A percentile compares a stretch with the other conserved stretches of the same genome.
Conservation (phyloP, 228 moss, liverwort and hornwort genomes). For the Sphagnum fallax region DNA sequence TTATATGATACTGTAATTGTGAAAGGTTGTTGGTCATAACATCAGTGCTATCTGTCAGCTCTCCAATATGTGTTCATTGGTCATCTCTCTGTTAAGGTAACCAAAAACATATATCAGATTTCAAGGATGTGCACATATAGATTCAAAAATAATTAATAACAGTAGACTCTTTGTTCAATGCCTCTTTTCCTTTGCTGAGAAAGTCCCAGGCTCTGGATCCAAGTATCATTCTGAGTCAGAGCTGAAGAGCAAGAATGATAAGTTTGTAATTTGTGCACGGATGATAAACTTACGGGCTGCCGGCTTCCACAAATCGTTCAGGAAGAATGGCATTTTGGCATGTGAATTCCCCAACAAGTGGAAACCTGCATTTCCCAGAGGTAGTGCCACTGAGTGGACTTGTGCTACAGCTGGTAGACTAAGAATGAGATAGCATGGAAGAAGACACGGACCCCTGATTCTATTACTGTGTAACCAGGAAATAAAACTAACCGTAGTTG, state of each 20-base stretch:
- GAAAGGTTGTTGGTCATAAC: too few species aligned
- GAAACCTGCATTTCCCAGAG: slow-evolving; percentile 49
- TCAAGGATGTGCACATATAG: too few species aligned
- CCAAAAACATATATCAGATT: too few species aligned
- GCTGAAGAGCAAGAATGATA: background rate
- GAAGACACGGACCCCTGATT: background rate
- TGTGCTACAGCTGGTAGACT: background rate
- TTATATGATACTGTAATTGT: too few species aligned
- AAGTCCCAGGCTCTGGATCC: too few species aligned
- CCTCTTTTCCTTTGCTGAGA: too few species aligned
- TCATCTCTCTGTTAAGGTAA: too few species aligned
- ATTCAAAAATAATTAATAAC: too few species aligned
- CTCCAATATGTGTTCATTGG: too few species aligned
- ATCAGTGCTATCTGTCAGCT: too few species aligned
- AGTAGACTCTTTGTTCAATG: too few species aligned
- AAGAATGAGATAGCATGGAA: background rate
- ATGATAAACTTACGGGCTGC: slow-evolving; percentile 66
- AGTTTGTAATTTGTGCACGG: too few species aligned
- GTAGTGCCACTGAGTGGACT: background rate
- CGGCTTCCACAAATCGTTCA: slow-evolving; percentile 90
- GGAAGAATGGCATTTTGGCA: slow-evolving; percentile 89
- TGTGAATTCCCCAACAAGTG: slow-evolving; percentile 90
- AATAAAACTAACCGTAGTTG: slow-evolving; percentile 59
- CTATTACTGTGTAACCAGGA: background rate
- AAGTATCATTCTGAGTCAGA: background rate